Evolutionary conservation across 2,329 filamentous ascomycete genomes (phyloP), one percentile per base, ranked within the genome.

Genomic region (Aspergillus japonicus): DNA sequence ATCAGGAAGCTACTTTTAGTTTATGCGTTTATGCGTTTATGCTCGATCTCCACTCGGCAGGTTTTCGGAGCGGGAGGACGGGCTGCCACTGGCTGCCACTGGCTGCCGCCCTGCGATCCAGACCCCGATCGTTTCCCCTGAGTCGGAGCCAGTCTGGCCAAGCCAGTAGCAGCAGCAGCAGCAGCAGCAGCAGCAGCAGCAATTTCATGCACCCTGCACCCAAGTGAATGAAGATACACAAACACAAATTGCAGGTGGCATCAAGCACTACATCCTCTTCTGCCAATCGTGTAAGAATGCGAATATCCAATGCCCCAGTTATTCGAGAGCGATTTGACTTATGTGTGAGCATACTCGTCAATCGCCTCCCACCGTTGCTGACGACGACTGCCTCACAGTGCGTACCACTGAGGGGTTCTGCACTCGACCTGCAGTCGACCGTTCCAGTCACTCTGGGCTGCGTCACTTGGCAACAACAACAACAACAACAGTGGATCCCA

Each of bases 31-130:
- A 23, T 23, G 23, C 23, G 23, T 23, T 23, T 23, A 23, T 23
- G 23, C 23, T 23, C 23, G 23, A 23, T 23, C 23, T 55, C 53
- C 21, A 55, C 53, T 55, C 53, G 53, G 53, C 53, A 55, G 53
- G 53, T 55, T 55, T 55, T 47, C 50, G 26, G 26, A 29, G 39
- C 24, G 56, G 35, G 31, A 53, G 26, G 29, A 26, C 33, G 29
- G 49, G 12, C 21, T 39, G 50, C 42, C 29, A 62, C 47, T 62
- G 60, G 60, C 57, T 62, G 55, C 39, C 42, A 62, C 47, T 62
- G 60, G 60, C 57, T 62, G 55, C 29, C 42, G 33, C 14, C 14
- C n/a, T 35, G 23, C 51, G 50, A 60, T 55, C 47, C 58, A 53
- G 60, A 23, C 48, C 49, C 51, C 31, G 57, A 60, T 44, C 16